Evolutionary conservation across 1,284 basidiomycete genomes (phyloP).

Genomic region (Naganishia liquefaciens): DNA sequence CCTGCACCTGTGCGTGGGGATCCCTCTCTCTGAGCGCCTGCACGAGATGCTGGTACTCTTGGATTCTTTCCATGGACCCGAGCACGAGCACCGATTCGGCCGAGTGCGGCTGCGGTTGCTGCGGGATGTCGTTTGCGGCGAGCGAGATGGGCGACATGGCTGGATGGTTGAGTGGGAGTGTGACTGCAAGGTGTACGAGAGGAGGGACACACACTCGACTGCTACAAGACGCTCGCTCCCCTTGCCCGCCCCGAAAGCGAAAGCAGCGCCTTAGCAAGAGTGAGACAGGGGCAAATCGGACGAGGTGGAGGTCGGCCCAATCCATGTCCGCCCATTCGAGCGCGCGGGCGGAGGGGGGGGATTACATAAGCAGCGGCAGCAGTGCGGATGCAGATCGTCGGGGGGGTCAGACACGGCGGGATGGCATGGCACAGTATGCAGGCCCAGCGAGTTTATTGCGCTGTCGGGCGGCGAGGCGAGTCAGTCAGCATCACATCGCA

Average conservation of each 20-base stretch:
- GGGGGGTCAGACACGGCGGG: background rate
- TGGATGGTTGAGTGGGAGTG: background rate
- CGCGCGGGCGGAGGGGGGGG: background rate
- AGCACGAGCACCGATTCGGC: slow-evolving; percentile 41
- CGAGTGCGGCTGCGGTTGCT: slow-evolving; percentile 16
- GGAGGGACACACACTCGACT: background rate
- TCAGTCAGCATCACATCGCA: too few relatives aligned
- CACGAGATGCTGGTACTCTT: slow-evolving; percentile 49
- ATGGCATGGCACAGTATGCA: too few relatives aligned
- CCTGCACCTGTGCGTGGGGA: slow-evolving; percentile 38
- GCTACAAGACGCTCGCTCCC: background rate
- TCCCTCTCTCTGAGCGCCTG: slow-evolving; percentile 39
- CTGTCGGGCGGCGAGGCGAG: too few relatives aligned
- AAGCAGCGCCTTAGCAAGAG: too few relatives aligned
- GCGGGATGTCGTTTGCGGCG: slow-evolving; percentile 22
- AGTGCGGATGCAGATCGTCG: background rate
- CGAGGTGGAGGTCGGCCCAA: background rate
- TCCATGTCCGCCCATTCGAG: slow-evolving; percentile 5
- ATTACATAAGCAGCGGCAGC: background rate
- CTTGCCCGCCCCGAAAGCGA: background rate
- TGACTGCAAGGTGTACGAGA: background rate
- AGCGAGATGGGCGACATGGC: slow-evolving; percentile 16
- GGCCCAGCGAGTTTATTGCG: too few relatives aligned
- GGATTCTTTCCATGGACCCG: slow-evolving; percentile 50
- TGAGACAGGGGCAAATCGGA: slow-evolving; percentile 1